Evolutionary conservation across 176 grass and related monocot genomes (phyloP), one percentile per base, ranked within the genome.

Genomic region (Melocanna baccifera): DNA sequence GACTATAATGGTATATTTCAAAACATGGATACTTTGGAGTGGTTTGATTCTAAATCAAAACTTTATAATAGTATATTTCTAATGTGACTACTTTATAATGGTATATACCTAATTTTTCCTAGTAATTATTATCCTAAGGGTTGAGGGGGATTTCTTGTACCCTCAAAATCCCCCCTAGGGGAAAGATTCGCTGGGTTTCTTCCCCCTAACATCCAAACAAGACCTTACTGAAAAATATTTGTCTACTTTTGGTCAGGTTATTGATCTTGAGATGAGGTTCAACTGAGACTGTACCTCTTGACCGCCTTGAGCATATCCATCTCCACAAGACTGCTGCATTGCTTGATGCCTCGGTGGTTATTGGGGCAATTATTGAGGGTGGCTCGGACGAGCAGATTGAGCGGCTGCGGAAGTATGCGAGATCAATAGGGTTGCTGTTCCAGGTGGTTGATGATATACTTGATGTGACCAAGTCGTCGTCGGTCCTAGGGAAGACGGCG

Each of bases 381-480:
- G 94, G 79, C 30, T 90, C 91, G 0, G 85, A 97, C 15, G 85
- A 88, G 28, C 87, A 97, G 32, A 88, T 97, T 15, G 89, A 92
- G 28, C 56, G 79, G 16, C 28, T 97, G 79, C 85, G 91, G 40
- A 78, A 69, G 42, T 97, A 94, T 12, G 91, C 91, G 0, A 88
- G 82, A 46, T 91, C 85, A 29, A 97, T 97, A 51, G 94, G 94
- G 61, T 64, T 97, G 61, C 15, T 97, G 43, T 97, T 97, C 81
- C 91, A 97, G 82, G 94, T 97, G 30, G 94, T 97, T 13, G 94
- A 97, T 62, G 94, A 97, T 45, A 97, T 97, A 69, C 91, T 97
- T 62, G 91, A 97, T 75, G 86, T 94, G 9, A 97, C 91, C 65
- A 94, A 88, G 71, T 94, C 94, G 0, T 94, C 91, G 7, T 80